phyloP scores from a whole-genome alignment of 306 rosid species.

The Arachis hypogaea region DNA sequence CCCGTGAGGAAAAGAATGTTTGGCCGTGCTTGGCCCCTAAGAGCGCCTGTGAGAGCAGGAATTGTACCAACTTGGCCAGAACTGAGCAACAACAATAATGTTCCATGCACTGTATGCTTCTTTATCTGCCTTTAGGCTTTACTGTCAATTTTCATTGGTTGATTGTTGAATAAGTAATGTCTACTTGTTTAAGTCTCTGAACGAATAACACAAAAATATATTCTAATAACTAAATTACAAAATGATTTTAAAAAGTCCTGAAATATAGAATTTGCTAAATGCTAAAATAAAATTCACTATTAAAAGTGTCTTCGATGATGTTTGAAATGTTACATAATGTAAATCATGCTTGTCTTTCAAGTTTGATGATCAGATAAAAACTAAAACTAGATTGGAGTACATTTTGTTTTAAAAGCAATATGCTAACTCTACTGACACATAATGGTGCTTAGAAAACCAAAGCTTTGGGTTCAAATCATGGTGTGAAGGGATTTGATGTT shows the following conservation, averaged over 20 bases:
- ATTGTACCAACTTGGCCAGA: constrained; percentile 90
- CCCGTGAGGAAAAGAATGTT: constrained; percentile 91
- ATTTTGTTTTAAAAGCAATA: neutral
- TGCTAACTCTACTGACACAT: neutral
- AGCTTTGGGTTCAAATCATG: constrained; percentile 1
- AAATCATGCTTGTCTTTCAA: constrained; percentile 13
- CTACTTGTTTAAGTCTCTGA: constrained; percentile 4
- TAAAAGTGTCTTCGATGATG: constrained; percentile 17
- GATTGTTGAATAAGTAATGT: constrained; percentile 1
- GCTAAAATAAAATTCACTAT: neutral
- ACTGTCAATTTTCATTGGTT: constrained; percentile 11
- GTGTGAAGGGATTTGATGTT: constrained; percentile 6
- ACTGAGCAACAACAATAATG: constrained; percentile 40
- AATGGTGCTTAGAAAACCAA: constrained; percentile 4
- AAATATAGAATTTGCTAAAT: constrained; percentile 19
- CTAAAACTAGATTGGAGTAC: neutral
- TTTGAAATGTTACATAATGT: constrained; percentile 1
- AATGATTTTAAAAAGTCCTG: constrained; percentile 6
- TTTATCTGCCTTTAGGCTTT: neutral
- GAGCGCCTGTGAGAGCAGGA: constrained; percentile 92
- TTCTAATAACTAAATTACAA: constrained; percentile 20
- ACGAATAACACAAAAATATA: neutral
- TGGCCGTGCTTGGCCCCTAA: constrained; percentile 96
- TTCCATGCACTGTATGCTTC: constrained; percentile 86
- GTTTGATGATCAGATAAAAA: constrained; percentile 21